phyloP scores from a whole-genome alignment of 2,329 filamentous ascomycete species.

The Sarocladium strictum region DNA sequence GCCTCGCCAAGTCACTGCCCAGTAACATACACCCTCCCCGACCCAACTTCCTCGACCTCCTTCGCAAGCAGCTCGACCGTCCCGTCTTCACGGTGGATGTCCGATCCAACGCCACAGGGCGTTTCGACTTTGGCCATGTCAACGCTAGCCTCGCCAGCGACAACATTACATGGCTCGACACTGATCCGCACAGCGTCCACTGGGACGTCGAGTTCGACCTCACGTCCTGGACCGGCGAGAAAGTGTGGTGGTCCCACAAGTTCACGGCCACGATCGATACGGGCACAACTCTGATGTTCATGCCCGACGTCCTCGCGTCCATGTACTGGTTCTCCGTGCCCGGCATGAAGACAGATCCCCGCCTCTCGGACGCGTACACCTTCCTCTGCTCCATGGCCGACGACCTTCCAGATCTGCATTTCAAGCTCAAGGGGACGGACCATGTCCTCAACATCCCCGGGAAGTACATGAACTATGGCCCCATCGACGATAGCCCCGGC shows the following conservation, averaged over 20 bases:
- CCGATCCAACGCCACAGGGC: conserved; percentile 38
- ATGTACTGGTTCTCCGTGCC: conserved; percentile 54
- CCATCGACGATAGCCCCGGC: conserved; percentile 39
- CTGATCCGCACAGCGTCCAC: conserved; percentile 24
- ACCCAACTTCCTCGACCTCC: conserved; percentile 38
- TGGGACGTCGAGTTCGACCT: conserved; percentile 45
- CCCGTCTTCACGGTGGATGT: conserved; percentile 46
- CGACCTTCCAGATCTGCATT: conserved; percentile 50
- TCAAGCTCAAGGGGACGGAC: conserved; percentile 44
- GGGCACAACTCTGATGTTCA: conserved; percentile 60
- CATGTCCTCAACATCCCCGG: conserved; percentile 50
- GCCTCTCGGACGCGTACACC: conserved; percentile 41
- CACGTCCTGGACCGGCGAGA: conserved; percentile 40
- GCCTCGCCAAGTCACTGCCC: conserved; percentile 40
- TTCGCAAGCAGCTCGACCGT: conserved; percentile 32
- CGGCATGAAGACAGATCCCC: conserved; percentile 41
- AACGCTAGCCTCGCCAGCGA: conserved; percentile 32
- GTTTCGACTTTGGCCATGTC: conserved; percentile 46
- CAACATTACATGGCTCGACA: conserved; percentile 37
- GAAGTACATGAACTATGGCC: conserved; percentile 48
- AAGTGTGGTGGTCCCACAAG: conserved; percentile 39
- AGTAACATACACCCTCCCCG: conserved; percentile 37
- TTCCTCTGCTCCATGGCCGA: conserved; percentile 50
- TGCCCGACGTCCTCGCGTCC: conserved; percentile 48
- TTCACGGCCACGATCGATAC: conserved; percentile 60